Percentiles rank a stretch among this genome's conserved stretches.
These are phyloP conservation scores for Garcia nutans DNA, from an alignment of 345 rosid species.

Conservation along the genomic window DNA sequence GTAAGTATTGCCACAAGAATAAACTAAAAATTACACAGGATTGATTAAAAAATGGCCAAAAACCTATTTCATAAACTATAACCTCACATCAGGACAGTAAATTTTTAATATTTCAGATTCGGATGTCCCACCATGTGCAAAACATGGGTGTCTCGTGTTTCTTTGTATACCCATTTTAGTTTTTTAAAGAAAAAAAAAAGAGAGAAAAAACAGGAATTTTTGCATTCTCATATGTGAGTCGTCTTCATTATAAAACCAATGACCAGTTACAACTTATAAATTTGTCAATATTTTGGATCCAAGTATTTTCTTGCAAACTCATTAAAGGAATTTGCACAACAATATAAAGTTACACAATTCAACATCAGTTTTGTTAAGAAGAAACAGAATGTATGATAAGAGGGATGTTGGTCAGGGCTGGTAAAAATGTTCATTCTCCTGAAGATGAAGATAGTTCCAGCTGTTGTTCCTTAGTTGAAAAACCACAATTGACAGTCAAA, in stretches of 20 bases:
- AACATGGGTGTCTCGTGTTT: neutral
- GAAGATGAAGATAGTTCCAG: neutral
- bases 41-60: slow-evolving; percentile 4
- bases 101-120: neutral
- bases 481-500: neutral
- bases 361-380: neutral
- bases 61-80: slow-evolving; percentile 5
- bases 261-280: neutral
- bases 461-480: neutral
- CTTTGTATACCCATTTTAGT: neutral
- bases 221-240: neutral
- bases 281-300: neutral
- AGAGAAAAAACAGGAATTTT: neutral
- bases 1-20: slow-evolving; percentile 8
- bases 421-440: neutral
- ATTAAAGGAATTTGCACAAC: neutral
- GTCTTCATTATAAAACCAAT: neutral
- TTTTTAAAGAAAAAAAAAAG: neutral
- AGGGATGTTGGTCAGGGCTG: neutral
- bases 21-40: slow-evolving; percentile 9
- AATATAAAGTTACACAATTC: neutral
- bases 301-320: neutral
- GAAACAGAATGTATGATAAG: neutral
- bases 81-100: neutral
- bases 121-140: neutral